Conservation (phyloP, 1,284 basidiomycete genomes). For the Porodaedalea pini region DNA sequence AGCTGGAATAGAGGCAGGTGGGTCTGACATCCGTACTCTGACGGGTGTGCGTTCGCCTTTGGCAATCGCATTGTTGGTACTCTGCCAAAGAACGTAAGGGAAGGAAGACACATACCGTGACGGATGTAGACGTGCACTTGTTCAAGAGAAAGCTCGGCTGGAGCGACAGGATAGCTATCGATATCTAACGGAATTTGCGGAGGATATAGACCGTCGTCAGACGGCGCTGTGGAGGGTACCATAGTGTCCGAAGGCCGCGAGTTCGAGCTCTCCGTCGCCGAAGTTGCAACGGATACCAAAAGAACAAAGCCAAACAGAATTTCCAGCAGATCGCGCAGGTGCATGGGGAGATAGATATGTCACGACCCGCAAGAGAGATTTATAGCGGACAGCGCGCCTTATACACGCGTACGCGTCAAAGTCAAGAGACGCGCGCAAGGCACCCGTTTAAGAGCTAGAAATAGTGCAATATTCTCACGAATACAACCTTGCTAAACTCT, state of each 20-base stretch:
- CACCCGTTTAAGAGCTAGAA: background rate
- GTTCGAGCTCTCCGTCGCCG: background rate
- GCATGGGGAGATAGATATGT: too few relatives aligned
- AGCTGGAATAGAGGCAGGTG: slow-evolving; percentile 63
- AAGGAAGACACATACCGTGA: slow-evolving; percentile 52
- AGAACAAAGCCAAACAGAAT: background rate
- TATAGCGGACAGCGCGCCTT: background rate
- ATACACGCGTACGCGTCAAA: background rate
- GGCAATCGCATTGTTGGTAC: background rate
- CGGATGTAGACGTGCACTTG: slow-evolving; percentile 74
- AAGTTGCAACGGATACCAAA: background rate
- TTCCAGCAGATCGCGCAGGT: background rate
- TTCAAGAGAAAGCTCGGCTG: slow-evolving; percentile 52
- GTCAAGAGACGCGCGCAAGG: background rate
- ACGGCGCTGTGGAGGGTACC: background rate
- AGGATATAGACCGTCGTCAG: background rate
- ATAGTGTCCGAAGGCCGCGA: background rate
- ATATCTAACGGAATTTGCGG: slow-evolving; percentile 52
- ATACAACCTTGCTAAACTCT: slow-evolving; percentile 17
- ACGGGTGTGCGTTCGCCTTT: slow-evolving; percentile 73
- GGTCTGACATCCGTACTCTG: slow-evolving; percentile 54
- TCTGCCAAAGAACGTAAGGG: background rate
- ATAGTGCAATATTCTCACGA: slow-evolving; percentile 4
- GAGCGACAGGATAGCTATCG: slow-evolving; percentile 55
- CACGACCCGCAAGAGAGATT: too few relatives aligned